Percentiles rank a stretch among this genome's conserved stretches.
phyloP scores from a whole-genome alignment of 2,329 filamentous ascomycete genomes.

The Lachnellula occidentalis region DNA sequence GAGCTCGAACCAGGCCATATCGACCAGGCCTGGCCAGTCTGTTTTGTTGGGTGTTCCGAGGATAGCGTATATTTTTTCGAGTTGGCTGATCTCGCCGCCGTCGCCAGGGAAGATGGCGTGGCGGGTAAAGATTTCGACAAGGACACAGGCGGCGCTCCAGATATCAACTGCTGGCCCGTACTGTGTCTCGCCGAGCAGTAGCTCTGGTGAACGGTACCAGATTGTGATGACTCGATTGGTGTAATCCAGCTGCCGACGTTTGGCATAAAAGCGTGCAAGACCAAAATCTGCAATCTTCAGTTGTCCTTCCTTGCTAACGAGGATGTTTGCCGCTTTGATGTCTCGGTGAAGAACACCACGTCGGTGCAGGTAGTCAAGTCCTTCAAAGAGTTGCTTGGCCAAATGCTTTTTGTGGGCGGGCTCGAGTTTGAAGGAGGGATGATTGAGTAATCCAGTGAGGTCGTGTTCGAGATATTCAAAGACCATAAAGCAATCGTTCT shows the following conservation, averaged over 20 bases:
- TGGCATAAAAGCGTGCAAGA: conserved; percentile 91
- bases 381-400: conserved; percentile 87
- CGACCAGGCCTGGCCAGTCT: conserved; percentile 85
- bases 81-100: conserved; percentile 89
- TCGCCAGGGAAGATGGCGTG: conserved; percentile 94
- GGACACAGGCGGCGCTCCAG: conserved; percentile 95
- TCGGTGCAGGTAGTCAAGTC: conserved; percentile 86
- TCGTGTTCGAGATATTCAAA: conserved; percentile 98
- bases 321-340: conserved; percentile 96
- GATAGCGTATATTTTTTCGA: conserved; percentile 93
- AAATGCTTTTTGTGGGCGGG: conserved; percentile 87
- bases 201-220: conserved; percentile 90
- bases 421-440: conserved; percentile 84
- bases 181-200: conserved; percentile 84
- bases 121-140: conserved; percentile 92
- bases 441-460: conserved; percentile 88
- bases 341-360: conserved; percentile 93
- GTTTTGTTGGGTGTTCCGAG: conserved; percentile 79
- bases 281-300: conserved; percentile 96
- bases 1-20: conserved; percentile 96
- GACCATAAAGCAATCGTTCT: conserved; percentile 99
- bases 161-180: conserved; percentile 90
- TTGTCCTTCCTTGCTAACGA: conserved; percentile 83
- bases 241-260: conserved; percentile 86
- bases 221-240: conserved; percentile 99